A percentile compares a stretch with the other conserved stretches of the same genome.
These are phyloP conservation scores for Graphilbum sp. DNA, from an alignment of 2,329 filamentous ascomycete species.

Conservation along the genomic window DNA sequence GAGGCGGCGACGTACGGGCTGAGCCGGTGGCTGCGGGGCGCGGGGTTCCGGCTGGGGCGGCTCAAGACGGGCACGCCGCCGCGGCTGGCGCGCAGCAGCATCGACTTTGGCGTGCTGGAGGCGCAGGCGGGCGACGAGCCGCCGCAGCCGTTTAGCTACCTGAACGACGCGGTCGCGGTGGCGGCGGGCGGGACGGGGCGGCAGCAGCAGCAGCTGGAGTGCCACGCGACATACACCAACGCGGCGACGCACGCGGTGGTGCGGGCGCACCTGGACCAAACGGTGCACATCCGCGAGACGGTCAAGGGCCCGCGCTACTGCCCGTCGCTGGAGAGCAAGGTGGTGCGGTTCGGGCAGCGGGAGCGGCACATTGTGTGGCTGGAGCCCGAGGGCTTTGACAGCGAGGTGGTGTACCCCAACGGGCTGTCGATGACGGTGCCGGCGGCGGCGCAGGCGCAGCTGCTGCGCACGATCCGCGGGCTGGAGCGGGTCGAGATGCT, in stretches of 20 bases:
- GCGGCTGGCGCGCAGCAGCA: constrained; percentile 63
- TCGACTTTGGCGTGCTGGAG: constrained; percentile 59
- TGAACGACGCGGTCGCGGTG: constrained; percentile 65
- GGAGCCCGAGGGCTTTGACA: constrained; percentile 88
- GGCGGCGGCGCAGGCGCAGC: constrained; percentile 65
- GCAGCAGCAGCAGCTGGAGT: too few relatives aligned
- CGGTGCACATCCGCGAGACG: constrained; percentile 88
- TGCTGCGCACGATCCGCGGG: constrained; percentile 75
- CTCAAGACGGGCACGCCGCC: constrained; percentile 95
- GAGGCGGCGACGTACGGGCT: constrained; percentile 86
- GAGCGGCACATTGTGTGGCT: constrained; percentile 83
- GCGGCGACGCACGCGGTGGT: constrained; percentile 67
- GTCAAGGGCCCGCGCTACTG: constrained; percentile 92
- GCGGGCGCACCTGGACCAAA: constrained; percentile 81
- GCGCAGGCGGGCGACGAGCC: constrained; percentile 69
- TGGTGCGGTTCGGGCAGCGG: constrained; percentile 74
- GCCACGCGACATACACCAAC: constrained; percentile 80
- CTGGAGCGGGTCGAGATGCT: constrained; percentile 83
- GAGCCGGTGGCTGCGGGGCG: constrained; percentile 75
- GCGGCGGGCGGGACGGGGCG: constrained; percentile 6
- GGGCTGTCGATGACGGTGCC: constrained; percentile 96
- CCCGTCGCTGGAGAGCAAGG: constrained; percentile 85
- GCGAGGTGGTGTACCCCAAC: constrained; percentile 84
- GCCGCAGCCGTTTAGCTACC: constrained; percentile 78
- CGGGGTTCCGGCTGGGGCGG: constrained; percentile 76